Percentiles rank a stretch among this genome's conserved stretches.
These are phyloP conservation scores for Microglena sp. DNA, from an alignment of 139 green algal species.

Conservation along the genomic window DNA sequence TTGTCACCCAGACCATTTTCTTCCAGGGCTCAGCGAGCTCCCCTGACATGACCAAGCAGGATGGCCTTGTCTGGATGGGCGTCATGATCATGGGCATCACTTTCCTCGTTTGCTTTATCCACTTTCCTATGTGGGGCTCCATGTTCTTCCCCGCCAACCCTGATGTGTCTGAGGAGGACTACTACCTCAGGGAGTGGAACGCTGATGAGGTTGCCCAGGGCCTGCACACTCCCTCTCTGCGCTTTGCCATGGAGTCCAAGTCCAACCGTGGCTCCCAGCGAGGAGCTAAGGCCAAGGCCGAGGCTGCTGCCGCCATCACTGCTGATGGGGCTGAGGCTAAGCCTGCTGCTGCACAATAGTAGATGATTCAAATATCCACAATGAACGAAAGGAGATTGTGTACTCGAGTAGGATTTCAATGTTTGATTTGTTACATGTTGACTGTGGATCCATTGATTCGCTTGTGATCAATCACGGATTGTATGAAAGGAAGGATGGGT, in stretches of 20 bases:
- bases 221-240: conserved; percentile 37
- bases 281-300: background rate
- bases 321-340: too few relatives aligned
- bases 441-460: too few relatives aligned
- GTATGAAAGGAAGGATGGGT: too few relatives aligned
- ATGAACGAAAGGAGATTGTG: too few relatives aligned
- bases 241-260: conserved; percentile 46
- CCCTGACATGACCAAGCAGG: conserved; percentile 15
- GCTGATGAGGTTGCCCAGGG: conserved; percentile 37
- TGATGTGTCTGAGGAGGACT: conserved; percentile 75
- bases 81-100: conserved; percentile 71
- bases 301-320: too few relatives aligned
- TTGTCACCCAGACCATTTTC: conserved; percentile 81
- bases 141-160: conserved; percentile 61
- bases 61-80: conserved; percentile 81
- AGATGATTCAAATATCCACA: too few relatives aligned
- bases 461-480: too few relatives aligned
- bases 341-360: too few relatives aligned
- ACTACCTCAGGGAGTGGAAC: conserved; percentile 60
- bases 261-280: background rate
- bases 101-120: conserved; percentile 47
- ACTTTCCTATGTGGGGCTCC: conserved; percentile 91
- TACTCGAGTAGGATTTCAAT: too few relatives aligned
- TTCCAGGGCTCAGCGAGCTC: conserved; percentile 44
- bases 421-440: too few relatives aligned